Conservation (phyloP, 257 asterid species). For the Rehmannia glutinosa region DNA sequence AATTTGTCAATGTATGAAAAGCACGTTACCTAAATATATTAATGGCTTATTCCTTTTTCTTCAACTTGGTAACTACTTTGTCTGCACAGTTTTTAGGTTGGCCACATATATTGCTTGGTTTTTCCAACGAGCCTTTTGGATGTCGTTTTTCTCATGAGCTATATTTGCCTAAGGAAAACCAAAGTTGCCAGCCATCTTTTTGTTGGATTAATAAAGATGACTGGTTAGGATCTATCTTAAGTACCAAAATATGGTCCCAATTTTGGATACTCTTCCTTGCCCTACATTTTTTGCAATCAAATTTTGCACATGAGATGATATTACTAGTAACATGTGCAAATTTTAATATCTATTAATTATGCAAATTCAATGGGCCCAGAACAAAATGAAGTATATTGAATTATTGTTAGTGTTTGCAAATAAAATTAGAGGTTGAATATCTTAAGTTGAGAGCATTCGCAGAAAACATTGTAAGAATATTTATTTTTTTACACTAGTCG, state of each 20-base stretch:
- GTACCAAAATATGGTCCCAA: slow-evolving; percentile 33
- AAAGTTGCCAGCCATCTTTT: background rate
- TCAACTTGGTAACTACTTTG: slow-evolving; percentile 19
- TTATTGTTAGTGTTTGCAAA: too few species aligned
- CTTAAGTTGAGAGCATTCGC: too few species aligned
- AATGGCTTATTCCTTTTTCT: slow-evolving; percentile 24
- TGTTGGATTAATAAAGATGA: slow-evolving; percentile 23
- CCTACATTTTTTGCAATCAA: slow-evolving; percentile 10
- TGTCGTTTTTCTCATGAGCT: slow-evolving; percentile 18
- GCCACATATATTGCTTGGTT: slow-evolving; percentile 5
- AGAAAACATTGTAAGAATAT: too few species aligned
- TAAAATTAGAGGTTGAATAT: too few species aligned
- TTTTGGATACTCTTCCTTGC: slow-evolving; percentile 7
- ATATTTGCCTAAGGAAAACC: background rate
- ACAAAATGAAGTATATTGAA: too few species aligned
- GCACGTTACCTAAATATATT: slow-evolving; percentile 26
- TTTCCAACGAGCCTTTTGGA: slow-evolving; percentile 5
- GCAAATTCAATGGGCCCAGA: too few species aligned
- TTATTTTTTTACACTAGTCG: too few species aligned
- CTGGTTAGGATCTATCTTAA: slow-evolving; percentile 22
- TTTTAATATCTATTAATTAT: slow-evolving; percentile 2
- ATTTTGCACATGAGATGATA: slow-evolving; percentile 25
- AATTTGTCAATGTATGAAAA: too few species aligned
- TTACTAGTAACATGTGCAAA: slow-evolving; percentile 12
- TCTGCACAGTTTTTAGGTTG: slow-evolving; percentile 22